Evolutionary conservation across 2,329 filamentous ascomycete species (phyloP).

Genomic region (Emmonsiellopsis sp.): DNA sequence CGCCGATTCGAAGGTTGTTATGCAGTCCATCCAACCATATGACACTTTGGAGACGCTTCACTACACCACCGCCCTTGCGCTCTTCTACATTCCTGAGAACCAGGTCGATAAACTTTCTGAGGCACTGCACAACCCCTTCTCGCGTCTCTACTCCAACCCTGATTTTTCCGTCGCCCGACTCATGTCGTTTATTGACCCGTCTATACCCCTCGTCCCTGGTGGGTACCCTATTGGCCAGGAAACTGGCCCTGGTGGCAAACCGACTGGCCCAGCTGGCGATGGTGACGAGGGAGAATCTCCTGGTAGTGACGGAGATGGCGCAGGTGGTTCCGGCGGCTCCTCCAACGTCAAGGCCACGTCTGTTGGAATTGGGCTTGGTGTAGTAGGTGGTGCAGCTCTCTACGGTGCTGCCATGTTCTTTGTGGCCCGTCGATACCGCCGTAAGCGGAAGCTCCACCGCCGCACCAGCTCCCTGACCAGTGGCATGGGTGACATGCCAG

Average conservation of each 20-base stretch:
- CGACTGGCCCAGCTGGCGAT: slow-evolving; percentile 4
- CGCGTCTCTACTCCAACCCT: slow-evolving; percentile 64
- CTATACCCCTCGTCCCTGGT: slow-evolving; percentile 59
- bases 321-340: slow-evolving; percentile 27
- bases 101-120: slow-evolving; percentile 59
- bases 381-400: slow-evolving; percentile 68
- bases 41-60: slow-evolving; percentile 51
- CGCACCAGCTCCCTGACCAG: slow-evolving; percentile 65
- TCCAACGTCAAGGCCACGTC: slow-evolving; percentile 37
- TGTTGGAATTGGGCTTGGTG: slow-evolving; percentile 64
- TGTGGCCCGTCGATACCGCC: slow-evolving; percentile 81
- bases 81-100: slow-evolving; percentile 65
- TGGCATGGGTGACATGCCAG: slow-evolving; percentile 40
- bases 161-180: slow-evolving; percentile 59
- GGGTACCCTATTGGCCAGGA: slow-evolving; percentile 16
- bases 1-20: slow-evolving; percentile 45
- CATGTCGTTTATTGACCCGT: slow-evolving; percentile 73
- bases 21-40: slow-evolving; percentile 66
- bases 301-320: slow-evolving; percentile 9
- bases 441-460: slow-evolving; percentile 68
- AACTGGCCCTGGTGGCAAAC: slow-evolving; percentile 13
- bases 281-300: not conserved
- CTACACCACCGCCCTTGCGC: slow-evolving; percentile 63
- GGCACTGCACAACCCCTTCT: slow-evolving; percentile 62
- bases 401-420: slow-evolving; percentile 94